Evolutionary conservation across 441 rosid species (phyloP).

Genomic region (Brassica hybrid): DNA sequence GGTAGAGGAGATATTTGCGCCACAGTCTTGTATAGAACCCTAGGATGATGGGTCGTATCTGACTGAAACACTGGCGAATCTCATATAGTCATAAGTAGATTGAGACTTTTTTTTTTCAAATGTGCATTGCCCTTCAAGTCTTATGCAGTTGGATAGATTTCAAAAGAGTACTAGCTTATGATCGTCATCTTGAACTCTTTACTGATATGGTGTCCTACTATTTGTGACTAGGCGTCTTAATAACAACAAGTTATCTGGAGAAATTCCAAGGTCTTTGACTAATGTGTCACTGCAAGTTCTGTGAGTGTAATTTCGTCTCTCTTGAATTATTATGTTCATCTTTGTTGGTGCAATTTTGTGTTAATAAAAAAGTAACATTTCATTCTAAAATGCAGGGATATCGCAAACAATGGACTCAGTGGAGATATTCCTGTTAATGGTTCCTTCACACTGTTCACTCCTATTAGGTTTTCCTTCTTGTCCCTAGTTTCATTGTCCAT

Average conservation of each 20-base stretch:
- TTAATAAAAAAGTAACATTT: neutral
- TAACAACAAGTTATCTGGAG: slow-evolving; percentile 74
- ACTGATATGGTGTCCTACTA: slow-evolving; percentile 23
- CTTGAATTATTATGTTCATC: slow-evolving; percentile 19
- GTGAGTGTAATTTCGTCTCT: slow-evolving; percentile 57
- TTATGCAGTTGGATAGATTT: slow-evolving; percentile 19
- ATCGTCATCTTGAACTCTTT: neutral
- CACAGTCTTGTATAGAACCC: neutral
- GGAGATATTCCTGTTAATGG: slow-evolving; percentile 83
- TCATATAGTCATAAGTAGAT: slow-evolving; percentile 1
- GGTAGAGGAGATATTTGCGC: neutral
- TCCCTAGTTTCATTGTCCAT: slow-evolving; percentile 24
- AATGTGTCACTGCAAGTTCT: slow-evolving; percentile 76
- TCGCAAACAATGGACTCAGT: slow-evolving; percentile 64
- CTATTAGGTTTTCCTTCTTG: slow-evolving; percentile 61
- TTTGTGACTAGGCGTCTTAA: slow-evolving; percentile 75
- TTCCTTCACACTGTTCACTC: slow-evolving; percentile 82
- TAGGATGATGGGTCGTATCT: neutral
- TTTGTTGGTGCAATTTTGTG: slow-evolving; percentile 9
- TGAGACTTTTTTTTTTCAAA: neutral
- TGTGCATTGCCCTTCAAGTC: neutral
- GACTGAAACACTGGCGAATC: neutral
- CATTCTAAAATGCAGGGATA: slow-evolving; percentile 69
- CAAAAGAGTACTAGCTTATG: neutral
- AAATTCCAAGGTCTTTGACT: slow-evolving; percentile 73